These are phyloP conservation scores for Vitis cinerea DNA, from an alignment of 164 flowering plant genomes.

Conservation along the genomic window DNA sequence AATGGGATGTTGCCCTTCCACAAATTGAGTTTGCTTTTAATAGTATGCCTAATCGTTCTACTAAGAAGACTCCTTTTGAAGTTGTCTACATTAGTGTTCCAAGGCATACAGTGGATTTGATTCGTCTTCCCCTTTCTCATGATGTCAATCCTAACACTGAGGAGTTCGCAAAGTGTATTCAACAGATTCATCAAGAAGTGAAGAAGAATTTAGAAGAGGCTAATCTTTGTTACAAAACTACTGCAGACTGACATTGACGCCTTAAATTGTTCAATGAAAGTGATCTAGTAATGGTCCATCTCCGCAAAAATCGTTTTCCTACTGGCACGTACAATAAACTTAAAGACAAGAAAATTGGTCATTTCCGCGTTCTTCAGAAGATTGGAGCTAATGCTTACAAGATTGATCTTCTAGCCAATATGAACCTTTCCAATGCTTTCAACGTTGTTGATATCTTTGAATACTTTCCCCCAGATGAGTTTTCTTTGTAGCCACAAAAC, in stretches of 20 bases:
- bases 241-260: background rate
- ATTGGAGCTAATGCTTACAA: no score
- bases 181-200: background rate
- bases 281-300: background rate
- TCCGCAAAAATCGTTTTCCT: background rate
- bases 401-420: background rate
- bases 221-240: background rate
- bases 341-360: no score
- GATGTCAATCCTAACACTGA: background rate
- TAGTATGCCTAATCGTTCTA: background rate
- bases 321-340: no score
- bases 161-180: background rate
- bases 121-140: background rate
- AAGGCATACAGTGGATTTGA: background rate
- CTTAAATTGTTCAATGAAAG: background rate
- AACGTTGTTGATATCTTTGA: background rate
- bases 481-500: no score
- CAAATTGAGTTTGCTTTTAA: constrained; percentile 3
- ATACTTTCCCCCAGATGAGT: no score
- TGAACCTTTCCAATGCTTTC: background rate
- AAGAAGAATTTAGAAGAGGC: background rate
- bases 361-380: no score
- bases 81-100: background rate
- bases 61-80: background rate
- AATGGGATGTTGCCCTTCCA: background rate